A percentile compares a stretch with the other conserved stretches of the same genome.
Conservation (phyloP, 345 rosid genomes). For the Eucalyptus erythrocorys region DNA sequence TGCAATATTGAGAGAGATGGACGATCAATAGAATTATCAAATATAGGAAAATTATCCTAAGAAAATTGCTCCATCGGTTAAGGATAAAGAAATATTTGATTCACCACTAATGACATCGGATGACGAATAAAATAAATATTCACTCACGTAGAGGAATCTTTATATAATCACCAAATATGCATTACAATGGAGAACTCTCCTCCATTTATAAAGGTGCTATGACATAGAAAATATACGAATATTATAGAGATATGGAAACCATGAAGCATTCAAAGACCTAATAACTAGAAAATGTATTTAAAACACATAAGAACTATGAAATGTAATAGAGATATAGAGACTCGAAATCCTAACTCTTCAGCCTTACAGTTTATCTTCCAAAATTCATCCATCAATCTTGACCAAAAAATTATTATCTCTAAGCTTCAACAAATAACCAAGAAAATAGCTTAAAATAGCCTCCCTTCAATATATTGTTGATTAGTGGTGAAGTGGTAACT, state of each 20-base stretch:
- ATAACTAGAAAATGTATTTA: background rate
- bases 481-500: fast-evolving
- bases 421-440: too few relatives aligned
- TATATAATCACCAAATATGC: background rate
- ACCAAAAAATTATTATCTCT: background rate
- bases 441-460: fast-evolving
- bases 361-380: background rate
- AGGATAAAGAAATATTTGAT: background rate
- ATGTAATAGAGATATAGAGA: fast-evolving
- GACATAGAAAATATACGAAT: too few relatives aligned
- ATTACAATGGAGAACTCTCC: too few relatives aligned
- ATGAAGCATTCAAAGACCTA: background rate
- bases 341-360: background rate
- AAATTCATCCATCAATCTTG: background rate
- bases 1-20: background rate
- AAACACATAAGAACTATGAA: background rate
- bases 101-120: background rate
- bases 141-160: background rate
- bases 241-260: too few relatives aligned
- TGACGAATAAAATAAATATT: too few relatives aligned
- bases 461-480: background rate
- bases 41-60: background rate
- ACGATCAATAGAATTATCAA: background rate
- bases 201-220: too few relatives aligned
- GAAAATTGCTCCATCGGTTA: too few relatives aligned